A percentile compares a stretch with the other conserved stretches of the same genome.
phyloP scores from a whole-genome alignment of 2,329 filamentous ascomycete species.

The Penicillium expansum region DNA sequence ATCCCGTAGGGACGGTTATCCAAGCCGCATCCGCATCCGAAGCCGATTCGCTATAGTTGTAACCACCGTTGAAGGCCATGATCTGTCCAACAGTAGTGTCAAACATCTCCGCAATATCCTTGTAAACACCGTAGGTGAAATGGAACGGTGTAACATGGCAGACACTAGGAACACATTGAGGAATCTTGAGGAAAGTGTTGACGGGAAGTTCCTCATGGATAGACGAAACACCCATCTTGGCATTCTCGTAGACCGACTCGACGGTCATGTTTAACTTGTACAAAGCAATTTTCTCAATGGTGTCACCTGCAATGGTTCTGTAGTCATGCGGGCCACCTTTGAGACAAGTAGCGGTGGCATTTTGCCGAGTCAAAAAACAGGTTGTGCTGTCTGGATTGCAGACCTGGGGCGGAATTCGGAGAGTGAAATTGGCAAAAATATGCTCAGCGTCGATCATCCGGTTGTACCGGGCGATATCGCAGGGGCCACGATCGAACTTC shows the following conservation, averaged over 20 bases:
- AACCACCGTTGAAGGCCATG: conserved; percentile 10
- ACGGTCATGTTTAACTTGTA: conserved; percentile 7
- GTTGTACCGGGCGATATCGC: conserved; percentile 6
- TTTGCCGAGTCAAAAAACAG: conserved; percentile 4
- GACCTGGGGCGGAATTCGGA: conserved; percentile 5
- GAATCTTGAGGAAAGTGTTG: conserved; percentile 8
- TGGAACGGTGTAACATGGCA: conserved; percentile 7
- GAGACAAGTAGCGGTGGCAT: conserved; percentile 3
- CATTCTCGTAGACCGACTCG: not conserved
- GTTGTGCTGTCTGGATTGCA: conserved; percentile 5
- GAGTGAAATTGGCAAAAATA: not conserved
- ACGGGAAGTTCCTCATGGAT: not conserved
- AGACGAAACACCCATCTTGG: not conserved
- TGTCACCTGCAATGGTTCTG: conserved; percentile 9
- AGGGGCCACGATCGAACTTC: conserved; percentile 3
- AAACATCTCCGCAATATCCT: conserved; percentile 15
- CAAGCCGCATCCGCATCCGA: conserved; percentile 3
- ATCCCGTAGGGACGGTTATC: conserved; percentile 10
- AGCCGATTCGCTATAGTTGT: conserved; percentile 12
- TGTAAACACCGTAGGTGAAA: conserved; percentile 14
- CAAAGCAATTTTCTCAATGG: conserved; percentile 7
- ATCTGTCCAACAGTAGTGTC: conserved; percentile 13
- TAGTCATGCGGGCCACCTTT: conserved; percentile 10
- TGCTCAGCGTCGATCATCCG: conserved; percentile 7
- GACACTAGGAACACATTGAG: conserved; percentile 10